Percentiles rank a stretch among this genome's conserved stretches.
Evolutionary conservation across 1,284 basidiomycete genomes (phyloP).

Genomic region (Omphalotus olearius): DNA sequence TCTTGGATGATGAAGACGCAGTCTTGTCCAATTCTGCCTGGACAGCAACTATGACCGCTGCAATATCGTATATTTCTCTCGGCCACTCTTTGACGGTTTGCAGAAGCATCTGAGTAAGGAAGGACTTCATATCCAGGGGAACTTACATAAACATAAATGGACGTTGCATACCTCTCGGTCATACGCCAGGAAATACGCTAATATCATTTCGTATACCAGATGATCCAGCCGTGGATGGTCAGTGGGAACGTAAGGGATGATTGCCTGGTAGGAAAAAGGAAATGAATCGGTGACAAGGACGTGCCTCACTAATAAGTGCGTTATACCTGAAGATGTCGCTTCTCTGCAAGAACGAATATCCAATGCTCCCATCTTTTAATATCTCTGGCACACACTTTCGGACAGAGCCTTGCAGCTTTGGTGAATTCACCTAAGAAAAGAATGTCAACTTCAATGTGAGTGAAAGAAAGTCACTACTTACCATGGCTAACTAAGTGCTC

Average conservation of each 20-base stretch:
- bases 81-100: conserved; percentile 89
- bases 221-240: conserved; percentile 77
- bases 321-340: conserved; percentile 73
- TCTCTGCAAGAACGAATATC: conserved; percentile 90
- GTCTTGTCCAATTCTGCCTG: conserved; percentile 75
- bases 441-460: neutral
- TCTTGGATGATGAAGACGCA: conserved; percentile 43
- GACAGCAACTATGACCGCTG: conserved; percentile 84
- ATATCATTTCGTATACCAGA: conserved; percentile 93
- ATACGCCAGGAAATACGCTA: conserved; percentile 81
- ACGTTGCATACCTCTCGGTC: conserved; percentile 59
- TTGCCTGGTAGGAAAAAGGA: conserved; percentile 45
- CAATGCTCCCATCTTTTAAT: conserved; percentile 89
- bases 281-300: neutral
- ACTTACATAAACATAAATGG: neutral
- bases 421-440: conserved; percentile 60
- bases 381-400: conserved; percentile 83
- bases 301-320: neutral
- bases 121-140: neutral
- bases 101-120: conserved; percentile 55
- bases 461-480: conserved; percentile 27
- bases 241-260: conserved; percentile 89
- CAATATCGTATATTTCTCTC: conserved; percentile 83
- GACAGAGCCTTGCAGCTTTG: conserved; percentile 83
- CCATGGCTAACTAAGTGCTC: conserved; percentile 76